These are phyloP conservation scores for Lithohypha guttulata DNA, from an alignment of 2,329 filamentous ascomycete species.

Conservation along the genomic window DNA sequence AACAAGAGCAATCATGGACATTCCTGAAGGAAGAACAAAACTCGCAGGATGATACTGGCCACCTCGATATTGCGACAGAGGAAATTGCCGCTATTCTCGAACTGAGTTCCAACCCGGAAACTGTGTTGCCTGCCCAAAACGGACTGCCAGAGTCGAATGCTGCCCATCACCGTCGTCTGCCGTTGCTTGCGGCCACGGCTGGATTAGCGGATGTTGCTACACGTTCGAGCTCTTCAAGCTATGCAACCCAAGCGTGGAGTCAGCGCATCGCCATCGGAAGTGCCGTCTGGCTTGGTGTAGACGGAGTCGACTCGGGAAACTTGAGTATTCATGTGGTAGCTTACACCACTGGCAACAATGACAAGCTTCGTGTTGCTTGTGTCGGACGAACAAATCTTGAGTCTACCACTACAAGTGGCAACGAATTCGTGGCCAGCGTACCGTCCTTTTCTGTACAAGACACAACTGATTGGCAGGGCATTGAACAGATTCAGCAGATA, in stretches of 20 bases:
- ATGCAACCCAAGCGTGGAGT: too few species aligned
- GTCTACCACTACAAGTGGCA: background rate
- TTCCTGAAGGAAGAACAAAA: background rate
- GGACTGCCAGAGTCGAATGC: too few species aligned
- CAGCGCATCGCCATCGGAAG: conserved; percentile 2
- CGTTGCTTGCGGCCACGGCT: too few species aligned
- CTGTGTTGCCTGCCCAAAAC: too few species aligned
- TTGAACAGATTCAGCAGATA: conserved; percentile 2
- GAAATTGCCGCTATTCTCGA: too few species aligned
- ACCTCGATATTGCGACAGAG: too few species aligned
- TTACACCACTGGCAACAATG: background rate
- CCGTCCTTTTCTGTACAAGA: background rate
- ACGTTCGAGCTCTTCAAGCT: too few species aligned
- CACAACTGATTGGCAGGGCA: background rate
- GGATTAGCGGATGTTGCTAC: too few species aligned
- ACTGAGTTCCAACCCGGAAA: too few species aligned
- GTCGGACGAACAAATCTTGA: conserved; percentile 1
- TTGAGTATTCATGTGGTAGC: conserved; percentile 1
- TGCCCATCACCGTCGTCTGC: too few species aligned
- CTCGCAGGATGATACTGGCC: too few species aligned
- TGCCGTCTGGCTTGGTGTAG: conserved; percentile 7
- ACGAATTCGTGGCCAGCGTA: background rate
- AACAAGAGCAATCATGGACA: background rate
- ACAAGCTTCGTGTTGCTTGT: conserved; percentile 1
- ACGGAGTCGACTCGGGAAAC: conserved; percentile 4